Percentiles rank a stretch among this genome's conserved stretches.
These are phyloP conservation scores for Penicillium pancosmium DNA, from an alignment of 495 filamentous ascomycete species.

Conservation along the genomic window DNA sequence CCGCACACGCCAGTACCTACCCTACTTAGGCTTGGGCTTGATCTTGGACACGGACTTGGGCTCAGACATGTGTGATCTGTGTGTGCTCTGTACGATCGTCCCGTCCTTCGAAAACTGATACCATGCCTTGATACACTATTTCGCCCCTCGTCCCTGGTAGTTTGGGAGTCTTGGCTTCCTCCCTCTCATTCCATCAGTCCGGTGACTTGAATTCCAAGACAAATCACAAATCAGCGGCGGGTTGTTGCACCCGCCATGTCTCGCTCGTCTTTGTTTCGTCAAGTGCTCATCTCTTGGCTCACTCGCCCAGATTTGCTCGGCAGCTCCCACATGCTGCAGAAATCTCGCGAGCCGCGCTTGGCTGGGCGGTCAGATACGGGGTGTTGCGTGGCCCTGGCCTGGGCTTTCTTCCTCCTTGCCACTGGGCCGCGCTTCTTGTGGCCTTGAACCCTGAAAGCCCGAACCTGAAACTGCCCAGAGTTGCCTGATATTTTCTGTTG, in stretches of 20 bases:
- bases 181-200: not conserved
- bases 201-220: not conserved
- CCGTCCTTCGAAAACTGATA: not conserved
- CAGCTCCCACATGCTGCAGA: slow-evolving; percentile 4
- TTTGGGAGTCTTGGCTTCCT: not conserved
- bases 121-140: not conserved
- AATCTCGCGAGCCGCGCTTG: slow-evolving; percentile 9
- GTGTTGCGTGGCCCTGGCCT: slow-evolving; percentile 13
- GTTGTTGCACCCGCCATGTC: not conserved
- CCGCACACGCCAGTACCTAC: slow-evolving; percentile 1
- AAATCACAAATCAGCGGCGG: not conserved
- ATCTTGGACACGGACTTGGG: not conserved
- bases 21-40: not conserved
- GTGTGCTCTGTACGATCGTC: not conserved
- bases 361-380: slow-evolving; percentile 12
- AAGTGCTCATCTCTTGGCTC: slow-evolving; percentile 2
- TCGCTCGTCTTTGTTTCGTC: not conserved
- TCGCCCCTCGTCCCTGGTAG: not conserved
- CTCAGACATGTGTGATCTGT: not conserved
- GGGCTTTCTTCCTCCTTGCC: not conserved
- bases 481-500: not conserved
- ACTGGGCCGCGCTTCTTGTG: slow-evolving; percentile 2
- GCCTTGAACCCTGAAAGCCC: not conserved
- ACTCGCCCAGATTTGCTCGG: slow-evolving; percentile 5
- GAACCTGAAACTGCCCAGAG: slow-evolving; percentile 5